Evolutionary conservation across 768 basidiomycete species (phyloP), one percentile per base, ranked within the genome.

Genomic region (Leccinum rimulosum): DNA sequence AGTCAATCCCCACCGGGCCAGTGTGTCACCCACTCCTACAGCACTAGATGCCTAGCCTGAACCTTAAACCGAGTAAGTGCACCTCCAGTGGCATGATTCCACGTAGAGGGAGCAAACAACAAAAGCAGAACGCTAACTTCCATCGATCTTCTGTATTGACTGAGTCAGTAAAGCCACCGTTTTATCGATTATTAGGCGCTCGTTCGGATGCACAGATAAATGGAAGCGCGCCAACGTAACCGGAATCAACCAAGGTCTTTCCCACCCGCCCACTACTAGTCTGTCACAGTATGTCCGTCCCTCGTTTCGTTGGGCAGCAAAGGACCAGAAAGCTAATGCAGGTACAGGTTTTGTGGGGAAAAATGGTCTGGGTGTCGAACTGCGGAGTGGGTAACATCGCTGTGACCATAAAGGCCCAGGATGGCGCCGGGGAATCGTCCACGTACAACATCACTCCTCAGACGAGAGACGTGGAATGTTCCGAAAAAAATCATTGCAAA

Each of bases 281-380:
- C 35, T 15, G 35, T 36, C 36, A 22, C 1, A 35, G 58, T 61
- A 27, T 17, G 51, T 40, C 38, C 9, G 38, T 40, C 47, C 11
- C 14, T 22, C 25, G 12, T 31, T 43, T 40, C 15, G 19, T 4
- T n/a, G 10, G 25, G 1, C 19, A 12, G 5, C 17, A 12, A 17
- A 15, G 1, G 3, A 40, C 17, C 9, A 27, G 11, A 14, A 49
- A 9, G 6, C 36, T 62, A 4, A 54, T 6, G 28, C 50, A 50
- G 3, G 45, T 25, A 31, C 3, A 25, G 17, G 12, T 17, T 6
- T 38, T 3, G 22, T 10, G 22, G 27, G 38, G 17, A n/a, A 50
- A 30, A 10, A 66, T 63, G 64, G 61, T 65, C 30, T 66, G 64
- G 64, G 53, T 66, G 4, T 63, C 64, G 28, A 66, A 64, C 11